Base-by-base conservation (phyloP, 1,139 yeast genomes). In the Yarrowia galli region DNA sequence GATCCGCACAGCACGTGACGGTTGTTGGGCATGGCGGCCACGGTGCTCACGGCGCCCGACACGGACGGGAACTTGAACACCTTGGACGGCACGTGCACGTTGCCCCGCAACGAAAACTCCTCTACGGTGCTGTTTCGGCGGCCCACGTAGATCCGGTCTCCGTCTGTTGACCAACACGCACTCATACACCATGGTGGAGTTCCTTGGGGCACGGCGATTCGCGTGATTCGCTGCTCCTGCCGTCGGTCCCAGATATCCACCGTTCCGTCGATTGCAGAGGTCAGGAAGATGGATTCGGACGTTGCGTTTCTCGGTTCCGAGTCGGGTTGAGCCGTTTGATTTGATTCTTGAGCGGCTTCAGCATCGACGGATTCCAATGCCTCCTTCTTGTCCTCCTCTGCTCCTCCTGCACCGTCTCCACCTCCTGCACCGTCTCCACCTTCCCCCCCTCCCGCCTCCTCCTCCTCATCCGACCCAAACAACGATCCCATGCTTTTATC, bases 101-200 rank as follows among this genome's bases (percentile, higher is more conserved):
- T 87, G 84, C 85, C 86, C 64, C 88, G 85, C 18, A 95, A 74
- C 58, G 92, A 92, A 70, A 88, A 88, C 76, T 92, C 97, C 72
- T 95, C 98, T 5, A 93, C 92, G 0, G 89, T 83, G 60, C 96
- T 89, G 76, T 93, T 95, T 76, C 99, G 85, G 71, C 99, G 84
- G 0, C 99, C 99, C 3, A 88, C 92, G 74, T 84, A 95, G 16
- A 93, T 83, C 61, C 81, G 82, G 69, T 91, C 88, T 10, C 99
- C 99, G 73, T 89, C 88, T 68, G 83, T 82, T 7, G 97, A 89
- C 98, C 98, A 96, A 67, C 92, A 86, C 0, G 97, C 88, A 65
- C 79, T 77, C 85, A 90, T 88, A 78, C 97, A 89, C 98, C 98
- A 95, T 0, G 99, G 99, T 0, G 98, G 97, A 0, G 88, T 84